Base-by-base conservation (phyloP, 2,329 filamentous ascomycete species). In the Ophiostoma tasmaniense region DNA sequence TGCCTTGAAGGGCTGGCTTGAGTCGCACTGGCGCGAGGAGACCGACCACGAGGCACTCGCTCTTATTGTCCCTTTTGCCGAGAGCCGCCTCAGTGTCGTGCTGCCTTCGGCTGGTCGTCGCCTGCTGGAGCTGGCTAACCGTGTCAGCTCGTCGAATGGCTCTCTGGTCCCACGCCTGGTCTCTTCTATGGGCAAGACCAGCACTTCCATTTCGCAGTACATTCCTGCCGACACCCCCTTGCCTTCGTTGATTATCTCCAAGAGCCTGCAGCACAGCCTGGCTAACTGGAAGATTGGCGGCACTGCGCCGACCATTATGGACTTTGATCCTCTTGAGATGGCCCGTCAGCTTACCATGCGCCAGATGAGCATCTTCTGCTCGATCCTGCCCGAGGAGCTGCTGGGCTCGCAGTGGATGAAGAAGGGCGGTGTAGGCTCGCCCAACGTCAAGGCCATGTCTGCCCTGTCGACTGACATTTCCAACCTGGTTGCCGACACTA, bases 1-100 rank as follows among this genome's bases (percentile, higher is more conserved):
- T 76, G 89, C 93, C 69, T 92, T 99, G 83, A 99, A 99, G 79
- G 91, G 91, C 59, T 99, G 95, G 95, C 82, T 99, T 25, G 95
- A 98, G 80, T 95, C 91, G 7, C 93, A 99, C 78, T 99, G 95
- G 94, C 88, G 90, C 65, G 87, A 92, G 72, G 87, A 92, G 70
- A 88, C 89, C 13, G 95, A 99, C 76, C 86, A 87, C 67, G 84
- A 87, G 14, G 92, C 93, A 1, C 82, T 99, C 10, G 82, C 85
- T 0, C 81, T 90, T 66, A 96, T 99, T 72, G 83, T 90, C 42
- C 82, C 87, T 0, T 99, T 99, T 78, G 93, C 94, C 1, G 87
- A 89, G 73, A 84, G 85, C 64, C 90, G 90, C 72, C 83, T 99
- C 8, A 82, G 83, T 66, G 78, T 83, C 1, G 83, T 89, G 7